Base-by-base conservation (phyloP, 768 basidiomycete genomes). In the Trametes elegans region DNA sequence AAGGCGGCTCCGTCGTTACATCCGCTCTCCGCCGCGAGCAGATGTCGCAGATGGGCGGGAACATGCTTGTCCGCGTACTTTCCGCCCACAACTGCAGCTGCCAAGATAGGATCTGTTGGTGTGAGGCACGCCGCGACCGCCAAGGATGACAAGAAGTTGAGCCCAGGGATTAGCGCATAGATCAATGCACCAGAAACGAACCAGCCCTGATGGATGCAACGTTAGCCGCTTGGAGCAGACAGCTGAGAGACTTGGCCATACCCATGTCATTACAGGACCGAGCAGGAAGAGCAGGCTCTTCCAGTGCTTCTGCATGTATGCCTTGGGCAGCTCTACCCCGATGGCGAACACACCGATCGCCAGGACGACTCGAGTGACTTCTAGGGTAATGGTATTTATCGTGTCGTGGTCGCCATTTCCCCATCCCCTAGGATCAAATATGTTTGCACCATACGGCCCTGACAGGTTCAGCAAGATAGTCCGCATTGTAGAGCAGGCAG, bases 1-100 rank as follows among this genome's bases (percentile, higher is more conserved):
- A 94, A 97, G 0, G 95, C 93, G 0, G 96, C 96, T 29, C 97
- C 97, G 58, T 99, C 97, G 68, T 98, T 99, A 66, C 92, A 93
- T 7, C 93, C 96, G 52, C 84, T 87, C 72, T 98, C 96, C 5
- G 77, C 77, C 7, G 86, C 76, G 16, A 88, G 74, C 49, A 88
- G 68, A 61, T 79, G 80, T 28, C 80, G 84, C 36, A 93, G 74
- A 66, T 93, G 90, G 0, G 87, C 84, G 1, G 90, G 91, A 21
- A 98, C 96, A 65, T 98, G 96, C 68, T 98, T 97, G 70, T 98
- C 90, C 3, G 97, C 97, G 74, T 93, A 99, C 74, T 91, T 95
- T 28, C 96, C 96, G 64, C 96, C 96, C 10, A 92, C 83, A 29
- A 92, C 93, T 8, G 93, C 91, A 16, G 93, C 89, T 0, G 93